These are phyloP conservation scores for Geotrichum candidum DNA, from an alignment of 1,139 yeast species.

Conservation along the genomic window DNA sequence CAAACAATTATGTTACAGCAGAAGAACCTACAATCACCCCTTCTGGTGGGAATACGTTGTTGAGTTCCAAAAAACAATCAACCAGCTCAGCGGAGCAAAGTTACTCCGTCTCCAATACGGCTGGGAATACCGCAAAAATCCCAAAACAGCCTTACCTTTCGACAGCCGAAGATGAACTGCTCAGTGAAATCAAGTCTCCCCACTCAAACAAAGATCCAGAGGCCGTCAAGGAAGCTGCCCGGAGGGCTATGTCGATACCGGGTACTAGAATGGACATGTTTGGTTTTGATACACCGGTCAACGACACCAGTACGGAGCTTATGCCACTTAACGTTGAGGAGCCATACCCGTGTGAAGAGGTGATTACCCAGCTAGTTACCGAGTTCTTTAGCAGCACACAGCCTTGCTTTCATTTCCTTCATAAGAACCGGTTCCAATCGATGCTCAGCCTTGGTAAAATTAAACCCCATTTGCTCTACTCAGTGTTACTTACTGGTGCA, in stretches of 20 bases:
- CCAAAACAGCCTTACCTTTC: not conserved
- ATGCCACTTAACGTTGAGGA: slow-evolving; percentile 24
- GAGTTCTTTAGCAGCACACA: slow-evolving; percentile 23
- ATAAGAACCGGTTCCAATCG: slow-evolving; percentile 21
- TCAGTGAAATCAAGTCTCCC: not conserved
- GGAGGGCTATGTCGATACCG: not conserved
- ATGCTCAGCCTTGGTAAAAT: slow-evolving; percentile 18
- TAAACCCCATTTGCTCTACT: slow-evolving; percentile 29
- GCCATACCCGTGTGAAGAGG: slow-evolving; percentile 26
- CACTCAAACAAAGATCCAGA: not conserved
- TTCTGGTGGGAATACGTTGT: not conserved
- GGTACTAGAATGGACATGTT: slow-evolving; percentile 2
- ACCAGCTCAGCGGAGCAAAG: not conserved
- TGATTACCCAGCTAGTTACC: slow-evolving; percentile 24
- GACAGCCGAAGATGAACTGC: not conserved
- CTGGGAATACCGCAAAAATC: not conserved
- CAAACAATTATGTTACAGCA: not conserved
- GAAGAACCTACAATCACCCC: not conserved
- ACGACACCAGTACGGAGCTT: not conserved
- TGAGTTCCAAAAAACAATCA: not conserved
- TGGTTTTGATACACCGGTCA: not conserved
- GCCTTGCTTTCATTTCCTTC: slow-evolving; percentile 23
- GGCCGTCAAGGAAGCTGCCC: slow-evolving; percentile 3
- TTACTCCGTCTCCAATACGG: not conserved
- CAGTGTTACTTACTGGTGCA: slow-evolving; percentile 29